Percentiles rank a stretch among this genome's conserved stretches.
These are phyloP conservation scores for Euryodendron excelsum DNA, from an alignment of 148 eudicot genomes.

Conservation along the genomic window DNA sequence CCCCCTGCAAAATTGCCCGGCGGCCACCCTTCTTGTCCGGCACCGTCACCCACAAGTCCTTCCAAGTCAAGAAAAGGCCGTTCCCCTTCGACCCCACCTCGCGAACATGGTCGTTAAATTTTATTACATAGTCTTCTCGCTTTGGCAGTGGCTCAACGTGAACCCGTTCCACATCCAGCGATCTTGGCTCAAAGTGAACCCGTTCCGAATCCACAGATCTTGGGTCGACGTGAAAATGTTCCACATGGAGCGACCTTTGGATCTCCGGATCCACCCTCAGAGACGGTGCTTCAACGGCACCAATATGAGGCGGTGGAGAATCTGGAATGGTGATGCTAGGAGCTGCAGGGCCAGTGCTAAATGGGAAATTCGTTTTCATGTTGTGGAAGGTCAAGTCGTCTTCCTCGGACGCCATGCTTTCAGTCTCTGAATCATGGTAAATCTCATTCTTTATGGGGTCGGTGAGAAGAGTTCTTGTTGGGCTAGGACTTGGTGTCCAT, in stretches of 20 bases:
- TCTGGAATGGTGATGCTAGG: background rate
- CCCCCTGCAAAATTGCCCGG: conserved; percentile 30
- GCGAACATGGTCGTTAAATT: background rate
- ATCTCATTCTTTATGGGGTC: background rate
- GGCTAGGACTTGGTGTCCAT: conserved; percentile 50
- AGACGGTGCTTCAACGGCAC: background rate
- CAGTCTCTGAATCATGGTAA: background rate
- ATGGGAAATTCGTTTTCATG: conserved; percentile 22
- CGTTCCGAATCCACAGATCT: background rate
- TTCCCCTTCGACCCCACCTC: background rate
- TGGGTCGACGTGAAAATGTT: background rate
- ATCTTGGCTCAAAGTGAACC: background rate
- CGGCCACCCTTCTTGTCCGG: conserved; percentile 21
- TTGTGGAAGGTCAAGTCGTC: background rate
- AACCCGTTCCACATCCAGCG: background rate
- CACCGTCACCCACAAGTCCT: conserved; percentile 39
- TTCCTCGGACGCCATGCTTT: conserved; percentile 1
- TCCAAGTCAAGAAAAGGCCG: conserved; percentile 47
- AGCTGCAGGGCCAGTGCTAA: conserved; percentile 5
- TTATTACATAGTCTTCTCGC: background rate
- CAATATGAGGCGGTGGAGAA: background rate
- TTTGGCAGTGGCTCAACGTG: background rate
- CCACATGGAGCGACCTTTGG: background rate
- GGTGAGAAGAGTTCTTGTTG: conserved; percentile 12
- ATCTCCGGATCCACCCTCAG: background rate